phyloP scores from a whole-genome alignment of 2,329 filamentous ascomycete species.

The Dactylellina drechsleri region DNA sequence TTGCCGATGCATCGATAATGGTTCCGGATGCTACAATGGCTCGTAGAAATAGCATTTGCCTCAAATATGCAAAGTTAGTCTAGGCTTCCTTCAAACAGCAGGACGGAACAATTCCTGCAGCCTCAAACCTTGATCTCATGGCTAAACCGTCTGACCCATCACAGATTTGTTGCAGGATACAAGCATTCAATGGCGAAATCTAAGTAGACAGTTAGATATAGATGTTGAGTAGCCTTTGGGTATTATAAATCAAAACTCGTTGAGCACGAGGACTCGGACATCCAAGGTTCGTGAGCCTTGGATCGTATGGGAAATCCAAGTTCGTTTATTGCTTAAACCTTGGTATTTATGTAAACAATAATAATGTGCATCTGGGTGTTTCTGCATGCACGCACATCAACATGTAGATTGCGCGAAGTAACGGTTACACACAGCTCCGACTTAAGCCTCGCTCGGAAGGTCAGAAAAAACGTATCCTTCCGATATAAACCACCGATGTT shows the following conservation, averaged over 20 bases:
- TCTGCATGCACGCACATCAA: too few species aligned
- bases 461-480: too few species aligned
- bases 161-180: conserved; percentile 24
- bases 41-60: neutral
- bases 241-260: conserved; percentile 32
- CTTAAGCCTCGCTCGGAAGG: conserved; percentile 30
- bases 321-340: conserved; percentile 5
- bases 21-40: neutral
- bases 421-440: conserved; percentile 3
- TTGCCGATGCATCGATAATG: neutral
- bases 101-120: neutral
- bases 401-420: neutral
- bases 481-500: too few species aligned
- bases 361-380: neutral
- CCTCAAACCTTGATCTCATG: conserved; percentile 34
- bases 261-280: conserved; percentile 5
- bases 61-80: neutral
- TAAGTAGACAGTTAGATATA: neutral
- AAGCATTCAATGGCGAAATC: conserved; percentile 20
- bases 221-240: neutral
- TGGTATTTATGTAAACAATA: conserved; percentile 12
- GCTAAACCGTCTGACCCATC: conserved; percentile 30
- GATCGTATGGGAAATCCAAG: neutral
- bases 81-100: conserved; percentile 26
- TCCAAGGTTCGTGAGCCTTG: neutral